A percentile compares a stretch with the other conserved stretches of the same genome.
Conservation (phyloP, 139 green algal species). For the Picochlorum sp. region DNA sequence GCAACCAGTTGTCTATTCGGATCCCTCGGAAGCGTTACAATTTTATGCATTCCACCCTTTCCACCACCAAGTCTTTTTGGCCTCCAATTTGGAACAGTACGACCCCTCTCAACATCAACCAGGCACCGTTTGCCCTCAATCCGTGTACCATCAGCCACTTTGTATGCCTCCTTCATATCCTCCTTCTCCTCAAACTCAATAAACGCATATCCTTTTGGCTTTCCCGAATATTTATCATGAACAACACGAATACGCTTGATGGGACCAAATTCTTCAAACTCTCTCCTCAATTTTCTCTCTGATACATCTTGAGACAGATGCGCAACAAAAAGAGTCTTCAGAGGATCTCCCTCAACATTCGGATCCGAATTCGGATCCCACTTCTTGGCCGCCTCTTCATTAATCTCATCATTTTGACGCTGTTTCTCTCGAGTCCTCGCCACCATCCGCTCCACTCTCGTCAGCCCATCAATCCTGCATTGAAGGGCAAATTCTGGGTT, state of each 20-base stretch:
- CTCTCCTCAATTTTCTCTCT: conserved; percentile 65
- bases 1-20: conserved; percentile 31
- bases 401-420: neutral
- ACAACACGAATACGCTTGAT: conserved; percentile 71
- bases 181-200: conserved; percentile 85
- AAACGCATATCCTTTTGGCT: conserved; percentile 79
- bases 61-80: conserved; percentile 65
- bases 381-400: conserved; percentile 38
- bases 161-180: conserved; percentile 92
- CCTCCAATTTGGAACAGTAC: conserved; percentile 77
- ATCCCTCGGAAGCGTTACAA: conserved; percentile 35
- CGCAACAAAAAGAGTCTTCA: conserved; percentile 80
- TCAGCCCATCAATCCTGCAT: conserved; percentile 43
- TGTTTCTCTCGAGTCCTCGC: neutral
- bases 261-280: conserved; percentile 84
- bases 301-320: conserved; percentile 70
- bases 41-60: conserved; percentile 57
- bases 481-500: conserved; percentile 69
- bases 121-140: conserved; percentile 65
- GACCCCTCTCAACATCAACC: conserved; percentile 81
- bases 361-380: conserved; percentile 68
- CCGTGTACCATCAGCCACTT: conserved; percentile 66
- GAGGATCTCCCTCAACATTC: conserved; percentile 72
- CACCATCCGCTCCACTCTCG: conserved; percentile 1
- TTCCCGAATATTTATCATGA: conserved; percentile 62